Evolutionary conservation across 2,329 filamentous ascomycete genomes (phyloP), one percentile per base, ranked within the genome.

Genomic region (Neopestalotiopsis sp.): DNA sequence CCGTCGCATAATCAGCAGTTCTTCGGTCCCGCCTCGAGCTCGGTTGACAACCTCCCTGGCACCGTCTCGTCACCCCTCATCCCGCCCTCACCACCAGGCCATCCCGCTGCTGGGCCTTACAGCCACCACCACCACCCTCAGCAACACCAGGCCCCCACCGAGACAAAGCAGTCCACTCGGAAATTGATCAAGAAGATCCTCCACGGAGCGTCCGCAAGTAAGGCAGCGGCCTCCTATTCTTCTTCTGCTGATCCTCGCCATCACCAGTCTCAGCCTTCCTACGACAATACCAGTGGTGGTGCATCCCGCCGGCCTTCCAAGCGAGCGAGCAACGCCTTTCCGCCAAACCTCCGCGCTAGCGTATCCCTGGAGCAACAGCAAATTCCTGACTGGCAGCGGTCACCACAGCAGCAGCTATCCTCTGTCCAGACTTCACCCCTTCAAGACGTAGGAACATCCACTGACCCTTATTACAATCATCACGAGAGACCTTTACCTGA

Each of bases 301-400:
- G 82, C 79, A 72, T 38, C 34, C 34, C 88, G 88, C 71, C 83
- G 86, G 72, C 83, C 85, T 40, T 91, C 89, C 59, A 90, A 88
- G 81, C 84, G 88, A 75, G 80, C 86, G 77, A 86, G 86, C 83
- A 83, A 85, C 71, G 78, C 78, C 68, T 74, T 76, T 69, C 81
- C 83, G 28, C 76, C 80, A 72, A 75, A 79, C 73, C 73, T 85
- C 72, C 82, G 82, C 75, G 84, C 84, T 45, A 81, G 78, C 71
- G 34, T 71, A 65, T 60, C 69, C 72, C 72, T 57, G 67, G 67
- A 70, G 32, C 71, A 72, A 42, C 65, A 70, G 45, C 67, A 68
- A 64, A 70, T 71, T 60, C 70, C 72, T 69, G 66, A 69, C 74
- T 66, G 69, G 67, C 64, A 69, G 64, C 49, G 69, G n/a, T 52